Base-by-base conservation (phyloP, 345 rosid species). In the Dimocarpus longan region DNA sequence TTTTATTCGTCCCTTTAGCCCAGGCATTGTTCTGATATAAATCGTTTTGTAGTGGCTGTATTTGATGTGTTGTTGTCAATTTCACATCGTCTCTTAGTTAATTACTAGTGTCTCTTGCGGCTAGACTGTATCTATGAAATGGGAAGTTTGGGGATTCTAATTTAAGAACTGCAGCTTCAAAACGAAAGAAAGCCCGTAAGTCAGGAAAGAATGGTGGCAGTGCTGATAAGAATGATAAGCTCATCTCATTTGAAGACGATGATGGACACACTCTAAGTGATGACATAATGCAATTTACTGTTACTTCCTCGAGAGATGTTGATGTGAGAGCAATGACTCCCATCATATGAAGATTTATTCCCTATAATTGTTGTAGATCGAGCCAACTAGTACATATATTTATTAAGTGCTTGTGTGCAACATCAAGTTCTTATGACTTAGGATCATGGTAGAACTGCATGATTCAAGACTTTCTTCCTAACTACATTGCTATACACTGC, bases 101-200 rank as follows among this genome's bases (percentile, higher is more conserved):
- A n/a, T n/a, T n/a, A 26, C 28, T 26, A 26, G 1, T 26, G 28
- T 26, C 28, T 26, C 28, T 26, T 0, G 28, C 1, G 28, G 28
- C 28, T 26, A 0, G 79, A 76, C 81, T 76, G 70, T 73, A 54
- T 60, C 42, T 77, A 9, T 75, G 75, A 16, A 78, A 66, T 43
- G 78, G 84, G 32, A 82, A 46, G 68, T 73, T 71, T 19, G 52
- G 56, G 70, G 77, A 78, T 75, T 73, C 84, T 63, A 83, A 69
- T 80, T 50, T 59, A 37, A 90, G 82, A 67, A 28, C 85, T 79
- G 88, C 79, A 67, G 75, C 90, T 48, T 80, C 98, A 64, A 94
- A 86, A 79, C 90, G 76, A 89, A 94, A 87, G 89, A 92, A 84
- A 82, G 64, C 72, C 50, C 91, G 87, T 60, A 94, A 84, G 85